phyloP scores from a whole-genome alignment of 2,329 filamentous ascomycete genomes.

The Nigrograna mackinnonii region DNA sequence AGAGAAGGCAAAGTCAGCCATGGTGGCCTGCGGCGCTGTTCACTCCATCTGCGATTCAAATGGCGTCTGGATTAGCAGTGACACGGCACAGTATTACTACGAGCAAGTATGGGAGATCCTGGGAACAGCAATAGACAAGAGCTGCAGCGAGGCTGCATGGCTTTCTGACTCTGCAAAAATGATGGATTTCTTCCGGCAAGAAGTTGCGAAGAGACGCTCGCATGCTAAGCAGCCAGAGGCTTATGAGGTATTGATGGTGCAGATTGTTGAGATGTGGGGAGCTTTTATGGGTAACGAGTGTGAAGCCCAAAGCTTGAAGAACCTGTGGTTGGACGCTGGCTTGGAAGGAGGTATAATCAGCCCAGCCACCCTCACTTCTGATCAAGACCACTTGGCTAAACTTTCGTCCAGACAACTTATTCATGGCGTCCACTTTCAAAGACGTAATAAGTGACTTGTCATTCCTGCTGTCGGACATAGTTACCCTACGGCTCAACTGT shows the following conservation, averaged over 20 bases:
- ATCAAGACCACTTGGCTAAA: background rate
- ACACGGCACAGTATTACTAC: background rate
- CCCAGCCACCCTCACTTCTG: background rate
- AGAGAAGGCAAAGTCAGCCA: background rate
- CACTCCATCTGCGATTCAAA: background rate
- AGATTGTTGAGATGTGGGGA: background rate
- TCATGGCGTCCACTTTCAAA: background rate
- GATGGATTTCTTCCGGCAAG: no score
- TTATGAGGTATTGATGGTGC: no score
- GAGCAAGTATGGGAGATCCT: background rate
- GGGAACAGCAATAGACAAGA: background rate
- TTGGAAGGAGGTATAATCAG: background rate
- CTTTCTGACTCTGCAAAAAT: background rate
- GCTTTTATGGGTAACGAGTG: background rate
- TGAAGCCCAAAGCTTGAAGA: background rate
- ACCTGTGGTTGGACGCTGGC: background rate
- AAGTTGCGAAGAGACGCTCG: no score
- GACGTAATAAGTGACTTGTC: background rate
- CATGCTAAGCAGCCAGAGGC: no score
- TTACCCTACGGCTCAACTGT: background rate
- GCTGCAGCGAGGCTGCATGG: background rate
- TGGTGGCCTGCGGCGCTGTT: background rate
- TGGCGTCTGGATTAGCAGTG: background rate
- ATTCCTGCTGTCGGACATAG: background rate
- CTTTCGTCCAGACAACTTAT: slow-evolving; percentile 18